A percentile compares a stretch with the other conserved stretches of the same genome.
These are phyloP conservation scores for Aspergillus texensis DNA, from an alignment of 2,329 filamentous ascomycete species.

Conservation along the genomic window DNA sequence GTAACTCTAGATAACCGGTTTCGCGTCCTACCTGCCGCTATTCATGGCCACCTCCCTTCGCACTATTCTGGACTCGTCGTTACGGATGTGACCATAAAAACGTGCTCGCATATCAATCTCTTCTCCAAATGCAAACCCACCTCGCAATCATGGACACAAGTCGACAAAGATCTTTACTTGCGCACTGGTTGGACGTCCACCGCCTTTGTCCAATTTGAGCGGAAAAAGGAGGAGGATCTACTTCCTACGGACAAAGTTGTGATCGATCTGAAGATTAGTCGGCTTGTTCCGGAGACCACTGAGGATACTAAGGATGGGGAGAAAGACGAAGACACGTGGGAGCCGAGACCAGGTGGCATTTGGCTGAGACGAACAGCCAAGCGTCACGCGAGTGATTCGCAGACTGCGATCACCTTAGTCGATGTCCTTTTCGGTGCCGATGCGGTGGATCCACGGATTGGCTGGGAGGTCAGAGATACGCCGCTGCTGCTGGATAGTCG, in stretches of 20 bases:
- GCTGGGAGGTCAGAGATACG: constrained; percentile 78
- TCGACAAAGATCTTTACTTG: constrained; percentile 89
- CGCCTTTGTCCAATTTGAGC: constrained; percentile 79
- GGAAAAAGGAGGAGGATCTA: constrained; percentile 85
- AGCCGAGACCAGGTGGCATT: constrained; percentile 72
- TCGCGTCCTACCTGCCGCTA: constrained; percentile 78
- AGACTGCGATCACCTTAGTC: constrained; percentile 73
- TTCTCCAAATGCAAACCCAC: constrained; percentile 79
- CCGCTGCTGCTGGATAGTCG: constrained; percentile 70
- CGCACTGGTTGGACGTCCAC: constrained; percentile 71
- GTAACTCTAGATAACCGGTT: constrained; percentile 88
- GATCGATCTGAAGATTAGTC: constrained; percentile 74
- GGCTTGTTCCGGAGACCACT: constrained; percentile 66
- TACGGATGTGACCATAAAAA: constrained; percentile 79
- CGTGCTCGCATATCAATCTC: constrained; percentile 73
- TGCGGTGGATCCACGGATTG: constrained; percentile 82
- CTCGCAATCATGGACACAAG: constrained; percentile 71
- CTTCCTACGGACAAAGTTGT: constrained; percentile 74
- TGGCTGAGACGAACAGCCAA: constrained; percentile 80
- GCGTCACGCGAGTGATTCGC: constrained; percentile 73
- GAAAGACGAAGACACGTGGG: constrained; percentile 61
- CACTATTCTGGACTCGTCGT: constrained; percentile 84
- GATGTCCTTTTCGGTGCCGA: constrained; percentile 90
- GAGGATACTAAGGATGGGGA: constrained; percentile 58
- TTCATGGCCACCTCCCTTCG: constrained; percentile 83